Conservation (phyloP, 495 filamentous ascomycete genomes). For the Neurospora sp. region DNA sequence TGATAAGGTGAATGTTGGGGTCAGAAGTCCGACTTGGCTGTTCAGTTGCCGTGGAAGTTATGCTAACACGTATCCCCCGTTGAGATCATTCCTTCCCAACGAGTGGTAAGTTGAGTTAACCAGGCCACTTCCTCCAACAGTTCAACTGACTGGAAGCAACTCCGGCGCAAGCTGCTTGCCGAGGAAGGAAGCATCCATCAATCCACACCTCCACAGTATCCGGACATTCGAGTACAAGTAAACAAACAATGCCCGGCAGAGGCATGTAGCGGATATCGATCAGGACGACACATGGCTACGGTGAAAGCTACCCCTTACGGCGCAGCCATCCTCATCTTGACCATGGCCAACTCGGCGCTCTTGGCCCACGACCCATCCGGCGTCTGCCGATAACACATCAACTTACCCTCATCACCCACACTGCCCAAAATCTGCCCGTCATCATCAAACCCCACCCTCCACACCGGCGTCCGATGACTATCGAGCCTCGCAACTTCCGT, state of each 20-base stretch:
- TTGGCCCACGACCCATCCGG: slow-evolving; percentile 46
- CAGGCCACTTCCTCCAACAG: no score
- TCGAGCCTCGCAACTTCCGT: slow-evolving; percentile 44
- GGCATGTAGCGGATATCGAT: not conserved
- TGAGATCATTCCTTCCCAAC: not conserved
- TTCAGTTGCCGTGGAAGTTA: not conserved
- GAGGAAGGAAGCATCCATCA: not conserved
- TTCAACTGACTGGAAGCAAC: not conserved
- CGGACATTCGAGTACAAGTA: not conserved
- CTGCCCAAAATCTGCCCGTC: slow-evolving; percentile 51
- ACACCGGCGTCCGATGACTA: slow-evolving; percentile 46
- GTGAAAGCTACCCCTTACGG: slow-evolving; percentile 11
- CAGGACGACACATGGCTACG: not conserved
- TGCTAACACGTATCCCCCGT: not conserved
- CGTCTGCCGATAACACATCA: slow-evolving; percentile 46
- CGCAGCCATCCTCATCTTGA: slow-evolving; percentile 36
- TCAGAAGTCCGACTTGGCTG: not conserved
- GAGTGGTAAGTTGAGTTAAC: no score
- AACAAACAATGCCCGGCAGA: not conserved
- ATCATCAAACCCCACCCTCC: slow-evolving; percentile 51
- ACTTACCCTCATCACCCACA: slow-evolving; percentile 51
- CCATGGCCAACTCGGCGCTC: slow-evolving; percentile 44
- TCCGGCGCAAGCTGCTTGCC: not conserved
- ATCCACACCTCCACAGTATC: not conserved
- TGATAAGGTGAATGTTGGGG: not conserved